phyloP scores from a whole-genome alignment of 1,284 basidiomycete genomes.

The Fistulina hepatica region DNA sequence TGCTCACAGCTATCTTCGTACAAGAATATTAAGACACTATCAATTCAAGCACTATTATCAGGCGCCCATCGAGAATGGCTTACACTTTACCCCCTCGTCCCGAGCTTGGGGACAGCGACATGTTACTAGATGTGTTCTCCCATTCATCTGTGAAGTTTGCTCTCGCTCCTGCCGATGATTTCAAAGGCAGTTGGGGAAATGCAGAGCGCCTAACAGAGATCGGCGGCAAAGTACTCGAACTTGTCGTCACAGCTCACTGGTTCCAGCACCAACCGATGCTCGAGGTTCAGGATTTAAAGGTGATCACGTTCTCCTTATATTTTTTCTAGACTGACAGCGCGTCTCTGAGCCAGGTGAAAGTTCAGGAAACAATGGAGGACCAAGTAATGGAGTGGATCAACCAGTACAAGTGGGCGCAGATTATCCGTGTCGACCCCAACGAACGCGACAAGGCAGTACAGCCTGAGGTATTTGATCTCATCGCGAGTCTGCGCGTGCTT shows the following conservation, averaged over 20 bases:
- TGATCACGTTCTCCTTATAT: slow-evolving; percentile 16
- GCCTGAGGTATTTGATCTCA: no score
- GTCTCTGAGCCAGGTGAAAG: slow-evolving; percentile 20
- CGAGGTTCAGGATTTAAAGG: slow-evolving; percentile 28
- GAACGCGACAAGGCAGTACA: slow-evolving; percentile 16
- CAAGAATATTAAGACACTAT: no score
- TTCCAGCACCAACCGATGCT: slow-evolving; percentile 33
- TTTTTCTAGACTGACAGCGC: not conserved
- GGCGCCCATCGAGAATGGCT: no score
- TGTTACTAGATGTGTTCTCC: slow-evolving; percentile 41
- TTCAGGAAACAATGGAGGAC: slow-evolving; percentile 18
- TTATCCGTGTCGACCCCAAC: slow-evolving; percentile 28
- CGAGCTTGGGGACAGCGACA: slow-evolving; percentile 39
- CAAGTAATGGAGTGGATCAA: slow-evolving; percentile 32
- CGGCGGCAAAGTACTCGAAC: slow-evolving; percentile 32
- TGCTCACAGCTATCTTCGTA: no score
- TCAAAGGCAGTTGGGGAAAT: slow-evolving; percentile 34
- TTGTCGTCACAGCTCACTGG: slow-evolving; percentile 33
- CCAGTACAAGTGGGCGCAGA: slow-evolving; percentile 30
- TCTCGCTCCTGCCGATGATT: slow-evolving; percentile 2
- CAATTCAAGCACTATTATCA: no score
- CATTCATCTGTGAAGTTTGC: slow-evolving; percentile 27
- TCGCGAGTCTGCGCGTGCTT: no score
- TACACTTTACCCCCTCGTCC: no score
- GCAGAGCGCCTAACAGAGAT: slow-evolving; percentile 37